phyloP scores from a whole-genome alignment of 371 early-diverging fungal species.

The Mucor irregularis region DNA sequence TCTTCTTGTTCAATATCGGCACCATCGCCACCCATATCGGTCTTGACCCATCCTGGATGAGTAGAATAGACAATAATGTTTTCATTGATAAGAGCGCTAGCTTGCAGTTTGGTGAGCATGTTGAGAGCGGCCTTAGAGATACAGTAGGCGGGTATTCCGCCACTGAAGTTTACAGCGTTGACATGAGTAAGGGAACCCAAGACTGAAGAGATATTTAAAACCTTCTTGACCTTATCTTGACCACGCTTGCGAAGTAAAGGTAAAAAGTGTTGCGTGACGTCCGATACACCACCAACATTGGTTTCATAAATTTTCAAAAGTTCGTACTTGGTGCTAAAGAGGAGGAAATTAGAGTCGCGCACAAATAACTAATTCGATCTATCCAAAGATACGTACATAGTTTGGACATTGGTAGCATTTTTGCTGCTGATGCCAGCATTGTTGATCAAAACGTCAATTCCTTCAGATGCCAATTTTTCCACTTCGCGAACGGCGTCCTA shows the following conservation, averaged over 20 bases:
- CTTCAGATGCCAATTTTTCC: slow-evolving; percentile 16
- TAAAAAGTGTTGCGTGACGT: slow-evolving; percentile 16
- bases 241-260: slow-evolving; percentile 27
- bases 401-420: too few species aligned
- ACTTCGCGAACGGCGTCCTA: slow-evolving; percentile 24
- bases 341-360: background rate
- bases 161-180: background rate
- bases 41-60: slow-evolving; percentile 28
- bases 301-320: slow-evolving; percentile 10
- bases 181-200: slow-evolving; percentile 12
- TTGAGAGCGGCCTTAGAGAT: slow-evolving; percentile 20
- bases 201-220: slow-evolving; percentile 23
- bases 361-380: too few species aligned
- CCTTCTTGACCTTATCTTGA: slow-evolving; percentile 11
- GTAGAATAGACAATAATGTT: slow-evolving; percentile 18
- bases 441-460: slow-evolving; percentile 32
- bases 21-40: slow-evolving; percentile 8
- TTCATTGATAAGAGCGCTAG: slow-evolving; percentile 14
- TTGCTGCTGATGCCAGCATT: slow-evolving; percentile 10
- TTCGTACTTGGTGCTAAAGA: background rate
- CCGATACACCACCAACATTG: slow-evolving; percentile 10
- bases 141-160: slow-evolving; percentile 14
- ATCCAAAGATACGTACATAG: too few species aligned
- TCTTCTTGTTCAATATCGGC: slow-evolving; percentile 1
- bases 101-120: slow-evolving; percentile 16